Evolutionary conservation across 2,329 filamentous ascomycete species (phyloP).

Genomic region (Helicocarpus griseus): DNA sequence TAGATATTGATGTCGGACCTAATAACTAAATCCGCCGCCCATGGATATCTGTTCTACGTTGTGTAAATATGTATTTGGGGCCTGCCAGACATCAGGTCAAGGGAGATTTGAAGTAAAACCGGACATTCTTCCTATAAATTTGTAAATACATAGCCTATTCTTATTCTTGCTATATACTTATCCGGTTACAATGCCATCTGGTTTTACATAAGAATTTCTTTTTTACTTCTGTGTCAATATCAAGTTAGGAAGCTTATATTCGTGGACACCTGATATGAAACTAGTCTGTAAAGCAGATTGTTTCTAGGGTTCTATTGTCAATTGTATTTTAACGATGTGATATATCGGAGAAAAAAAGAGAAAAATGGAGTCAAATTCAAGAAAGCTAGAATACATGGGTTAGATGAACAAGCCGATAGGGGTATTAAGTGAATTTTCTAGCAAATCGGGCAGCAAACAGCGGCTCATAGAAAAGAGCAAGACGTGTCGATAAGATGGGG

Average conservation of each 20-base stretch:
- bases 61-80: background rate
- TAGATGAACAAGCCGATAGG: no score
- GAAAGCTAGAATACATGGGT: no score
- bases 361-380: background rate
- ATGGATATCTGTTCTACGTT: background rate
- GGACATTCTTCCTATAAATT: no score
- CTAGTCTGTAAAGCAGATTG: no score
- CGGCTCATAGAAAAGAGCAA: no score
- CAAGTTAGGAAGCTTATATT: background rate
- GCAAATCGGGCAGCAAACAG: background rate
- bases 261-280: no score
- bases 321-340: no score
- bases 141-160: background rate
- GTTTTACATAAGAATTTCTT: background rate
- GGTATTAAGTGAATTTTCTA: background rate
- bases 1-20: conserved; percentile 12
- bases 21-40: background rate
- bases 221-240: background rate
- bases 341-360: no score
- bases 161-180: conserved; percentile 1
- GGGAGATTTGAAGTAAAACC: no score
- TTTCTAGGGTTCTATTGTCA: no score
- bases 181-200: background rate
- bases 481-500: no score
- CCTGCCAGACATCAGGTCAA: no score